Base-by-base conservation (phyloP, 2,329 filamentous ascomycete genomes). In the Polychaeton citri region DNA sequence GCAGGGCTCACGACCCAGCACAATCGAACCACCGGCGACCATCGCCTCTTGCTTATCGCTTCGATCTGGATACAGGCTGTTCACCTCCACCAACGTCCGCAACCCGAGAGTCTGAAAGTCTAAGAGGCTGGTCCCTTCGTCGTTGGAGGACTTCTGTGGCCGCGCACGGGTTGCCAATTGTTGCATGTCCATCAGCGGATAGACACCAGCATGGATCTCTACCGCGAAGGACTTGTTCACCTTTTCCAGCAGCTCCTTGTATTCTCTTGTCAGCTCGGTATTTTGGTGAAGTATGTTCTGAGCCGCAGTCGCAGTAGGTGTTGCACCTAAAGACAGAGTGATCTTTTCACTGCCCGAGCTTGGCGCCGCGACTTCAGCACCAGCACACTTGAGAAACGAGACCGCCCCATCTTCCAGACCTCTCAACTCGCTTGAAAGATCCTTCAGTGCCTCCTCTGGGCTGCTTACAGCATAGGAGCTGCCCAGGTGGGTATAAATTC, bases 191-290 rank as follows among this genome's bases (percentile, higher is more conserved):
- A 88, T 69, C 3, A 76, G 65, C 0, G 81, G 74, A 52, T 87
- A 88, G 2, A 83, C 79, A 19, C 81, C 81, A 0, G 81, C 81
- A 53, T 87, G 82, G 2, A 85, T 63, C 52, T 86, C 81, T 18
- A 85, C 64, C 3, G 41, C 43, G 33, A 55, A 60, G 2, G 42
- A 48, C 28, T 52, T 35, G 32, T 55, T 54, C 35, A 59, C 46
- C 15, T 52, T 47, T 8, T 46, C 49, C 18, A 75, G 46, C 6
- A 51, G 47, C 1, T 32, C 34, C 3, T 48, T 43, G 36, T 55
- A 50, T 32, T 42, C 38, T 57, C 18, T 63, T 53, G 1, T 45
- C 41, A 16, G 58, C 4, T 59, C 56, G n/a, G 38, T 62, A 36
- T 42, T 48, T 38, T 12, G 7, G 24, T 40, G 60, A 1, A 66